Percentiles rank a stretch among this genome's conserved stretches.
Evolutionary conservation across 2,329 filamentous ascomycete genomes (phyloP).

Genomic region (Aspergillus sojae): DNA sequence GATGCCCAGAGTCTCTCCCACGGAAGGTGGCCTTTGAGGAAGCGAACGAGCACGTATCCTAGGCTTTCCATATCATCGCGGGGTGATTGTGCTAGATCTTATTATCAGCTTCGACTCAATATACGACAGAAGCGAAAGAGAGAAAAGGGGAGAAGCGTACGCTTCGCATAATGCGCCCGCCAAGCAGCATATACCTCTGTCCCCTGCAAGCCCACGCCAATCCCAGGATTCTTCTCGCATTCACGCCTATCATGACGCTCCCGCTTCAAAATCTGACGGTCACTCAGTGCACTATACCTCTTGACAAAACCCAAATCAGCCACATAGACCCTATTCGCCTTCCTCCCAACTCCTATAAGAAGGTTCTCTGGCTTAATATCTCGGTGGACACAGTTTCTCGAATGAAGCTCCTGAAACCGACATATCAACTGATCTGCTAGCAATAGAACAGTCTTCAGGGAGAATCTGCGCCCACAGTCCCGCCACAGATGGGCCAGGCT

Average conservation of each 20-base stretch:
- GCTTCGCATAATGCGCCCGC: not conserved
- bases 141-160: not conserved
- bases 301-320: slow-evolving; percentile 99
- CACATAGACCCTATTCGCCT: slow-evolving; percentile 98
- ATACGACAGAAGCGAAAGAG: not conserved
- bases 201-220: not conserved
- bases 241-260: not conserved
- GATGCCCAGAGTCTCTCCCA: slow-evolving; percentile 94
- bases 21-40: slow-evolving; percentile 96
- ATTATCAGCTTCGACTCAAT: not conserved
- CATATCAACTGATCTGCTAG: slow-evolving; percentile 98
- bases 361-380: slow-evolving; percentile 99
- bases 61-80: slow-evolving; percentile 99
- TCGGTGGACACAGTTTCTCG: slow-evolving; percentile 98
- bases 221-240: not conserved
- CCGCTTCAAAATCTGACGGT: not conserved
- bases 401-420: slow-evolving; percentile 98
- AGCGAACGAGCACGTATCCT: slow-evolving; percentile 99
- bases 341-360: slow-evolving; percentile 98
- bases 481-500: slow-evolving; percentile 98
- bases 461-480: slow-evolving; percentile 99
- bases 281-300: slow-evolving; percentile 66
- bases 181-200: not conserved
- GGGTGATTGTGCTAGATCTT: slow-evolving; percentile 83
- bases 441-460: slow-evolving; percentile 93